Percentiles rank a stretch among this genome's conserved stretches.
These are phyloP conservation scores for Paecilomyces fulvus DNA, from an alignment of 2,329 filamentous ascomycete genomes.

Conservation along the genomic window DNA sequence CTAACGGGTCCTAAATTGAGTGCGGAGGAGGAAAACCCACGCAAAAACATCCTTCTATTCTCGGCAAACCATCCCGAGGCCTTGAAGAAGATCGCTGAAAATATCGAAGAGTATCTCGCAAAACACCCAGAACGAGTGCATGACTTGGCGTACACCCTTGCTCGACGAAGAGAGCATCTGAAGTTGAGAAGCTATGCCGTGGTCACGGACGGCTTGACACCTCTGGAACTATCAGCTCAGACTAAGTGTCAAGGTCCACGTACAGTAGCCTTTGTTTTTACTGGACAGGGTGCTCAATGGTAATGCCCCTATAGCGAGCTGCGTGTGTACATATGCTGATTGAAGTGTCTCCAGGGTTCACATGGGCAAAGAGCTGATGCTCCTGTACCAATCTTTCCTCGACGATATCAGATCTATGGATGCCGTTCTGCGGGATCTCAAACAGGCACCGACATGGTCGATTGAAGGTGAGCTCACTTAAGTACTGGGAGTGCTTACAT, in stretches of 20 bases:
- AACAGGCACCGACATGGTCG: slow-evolving; percentile 11
- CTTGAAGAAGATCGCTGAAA: neutral
- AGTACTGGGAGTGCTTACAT: too few relatives aligned
- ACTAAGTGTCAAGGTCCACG: too few relatives aligned
- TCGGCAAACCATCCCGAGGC: slow-evolving; percentile 2
- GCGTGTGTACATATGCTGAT: too few relatives aligned
- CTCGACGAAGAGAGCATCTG: slow-evolving; percentile 39
- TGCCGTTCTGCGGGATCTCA: slow-evolving; percentile 9
- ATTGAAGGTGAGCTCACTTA: slow-evolving; percentile 15
- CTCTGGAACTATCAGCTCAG: too few relatives aligned
- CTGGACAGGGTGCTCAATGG: too few relatives aligned
- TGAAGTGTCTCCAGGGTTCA: too few relatives aligned
- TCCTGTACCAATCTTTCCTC: slow-evolving; percentile 6
- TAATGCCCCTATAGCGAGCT: too few relatives aligned
- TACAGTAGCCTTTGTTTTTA: too few relatives aligned
- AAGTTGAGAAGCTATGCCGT: neutral
- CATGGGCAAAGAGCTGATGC: slow-evolving; percentile 21
- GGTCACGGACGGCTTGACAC: slow-evolving; percentile 25
- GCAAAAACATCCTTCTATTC: slow-evolving; percentile 10
- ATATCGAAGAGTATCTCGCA: neutral
- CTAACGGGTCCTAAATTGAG: too few relatives aligned
- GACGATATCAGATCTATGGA: slow-evolving; percentile 6
- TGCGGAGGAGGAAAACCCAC: too few relatives aligned
- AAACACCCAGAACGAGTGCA: neutral
- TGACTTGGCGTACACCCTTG: slow-evolving; percentile 26